Base-by-base conservation (phyloP, 108 stramenopile species). In the Cyclotella baltica region DNA sequence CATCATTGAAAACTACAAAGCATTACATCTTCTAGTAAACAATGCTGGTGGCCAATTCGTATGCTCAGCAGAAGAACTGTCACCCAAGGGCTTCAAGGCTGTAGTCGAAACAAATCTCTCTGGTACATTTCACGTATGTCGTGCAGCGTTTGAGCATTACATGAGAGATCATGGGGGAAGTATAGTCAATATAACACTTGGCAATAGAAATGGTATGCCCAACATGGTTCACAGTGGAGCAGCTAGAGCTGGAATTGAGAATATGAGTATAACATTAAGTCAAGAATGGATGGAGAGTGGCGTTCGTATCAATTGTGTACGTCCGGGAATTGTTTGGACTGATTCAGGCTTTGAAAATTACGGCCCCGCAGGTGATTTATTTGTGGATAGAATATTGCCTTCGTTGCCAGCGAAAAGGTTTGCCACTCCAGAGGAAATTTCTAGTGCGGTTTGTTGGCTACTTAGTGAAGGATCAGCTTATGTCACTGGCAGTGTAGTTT, bases 11-110 rank as follows among this genome's bases (percentile, higher is more conserved):
- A 73, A 50, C 10, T 76, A 83, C 57, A 83, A 81, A 30, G 73
- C 84, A 30, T 71, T 96, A n/a, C 77, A 96, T 67, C 72, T 90
- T 9, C 63, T 96, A 40, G 89, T 96, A 6, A 96, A 96, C 71
- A 96, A 96, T 74, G 90, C 92, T 30, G 95, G 93, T 33, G 93
- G 95, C 4, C 93, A 93, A 73, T 93, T 89, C 65, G 81, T 91
- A 35, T 85, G 87, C 61, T 72, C 85, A 13, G 88, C 89, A 20
- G 89, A 88, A 67, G 90, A 91, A 19, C 67, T 93, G 19, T 87
- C 87, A 35, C 69, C 81, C 16, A 70, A 83, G 46, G 93, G 93
- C 20, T 95, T 95, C 75, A 69, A 85, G 25, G 89, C 93, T 27
- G 93, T 95, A 4, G 88, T 95, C 4, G 85, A 90, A 72, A 92